These are phyloP conservation scores for Trypanosoma brucei DNA, from an alignment of 208 protist species.

Conservation along the genomic window DNA sequence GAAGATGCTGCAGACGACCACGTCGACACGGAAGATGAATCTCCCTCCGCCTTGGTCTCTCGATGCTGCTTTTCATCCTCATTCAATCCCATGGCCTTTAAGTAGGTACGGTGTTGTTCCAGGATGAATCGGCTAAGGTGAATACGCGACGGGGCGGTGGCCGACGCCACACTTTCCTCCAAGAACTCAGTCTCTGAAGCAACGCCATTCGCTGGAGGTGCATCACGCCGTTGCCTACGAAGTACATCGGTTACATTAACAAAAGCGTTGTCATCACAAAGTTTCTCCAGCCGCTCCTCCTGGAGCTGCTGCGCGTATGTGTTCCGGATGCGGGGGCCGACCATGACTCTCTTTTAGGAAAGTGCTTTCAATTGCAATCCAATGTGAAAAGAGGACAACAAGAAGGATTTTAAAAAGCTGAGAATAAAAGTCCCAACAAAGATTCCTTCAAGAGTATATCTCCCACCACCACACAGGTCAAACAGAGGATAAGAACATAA, in stretches of 20 bases:
- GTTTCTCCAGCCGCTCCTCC: conserved; percentile 34
- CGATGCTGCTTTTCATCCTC: conserved; percentile 15
- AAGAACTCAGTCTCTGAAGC: conserved; percentile 16
- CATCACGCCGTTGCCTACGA: conserved; percentile 19
- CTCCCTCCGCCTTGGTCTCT: conserved; percentile 1
- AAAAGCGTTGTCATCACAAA: conserved; percentile 73
- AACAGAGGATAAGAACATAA: too few species aligned
- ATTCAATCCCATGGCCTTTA: conserved; percentile 9
- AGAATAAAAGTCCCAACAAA: too few species aligned
- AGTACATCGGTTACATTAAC: conserved; percentile 53
- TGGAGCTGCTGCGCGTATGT: conserved; percentile 16
- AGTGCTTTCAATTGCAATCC: conserved; percentile 4
- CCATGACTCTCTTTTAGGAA: background rate
- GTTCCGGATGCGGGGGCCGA: background rate
- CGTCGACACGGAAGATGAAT: conserved; percentile 1
- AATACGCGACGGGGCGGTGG: conserved; percentile 8
- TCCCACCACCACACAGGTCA: too few species aligned
- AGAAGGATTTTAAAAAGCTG: too few species aligned
- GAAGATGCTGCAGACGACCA: conserved; percentile 10
- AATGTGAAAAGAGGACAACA: conserved; percentile 8
- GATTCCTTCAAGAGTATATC: too few species aligned
- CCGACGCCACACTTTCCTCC: conserved; percentile 1
- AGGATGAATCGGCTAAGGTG: conserved; percentile 18
- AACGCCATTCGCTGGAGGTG: background rate
- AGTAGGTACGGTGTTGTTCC: conserved; percentile 33